These are phyloP conservation scores for Stramenopiles sp. DNA, from an alignment of 352 stramenopile species.

Conservation along the genomic window DNA sequence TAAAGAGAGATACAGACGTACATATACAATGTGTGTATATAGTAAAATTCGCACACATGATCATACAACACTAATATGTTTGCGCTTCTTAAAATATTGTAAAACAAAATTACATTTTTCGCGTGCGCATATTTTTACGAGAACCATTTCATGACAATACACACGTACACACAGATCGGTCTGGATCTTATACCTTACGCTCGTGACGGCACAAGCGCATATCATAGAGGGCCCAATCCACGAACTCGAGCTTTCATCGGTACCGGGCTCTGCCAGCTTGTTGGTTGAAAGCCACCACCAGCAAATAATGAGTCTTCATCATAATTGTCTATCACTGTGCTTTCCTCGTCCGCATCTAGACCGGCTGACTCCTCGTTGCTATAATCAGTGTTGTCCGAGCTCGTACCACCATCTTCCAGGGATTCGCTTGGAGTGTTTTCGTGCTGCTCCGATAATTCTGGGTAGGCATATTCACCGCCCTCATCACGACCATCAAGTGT, in stretches of 20 bases:
- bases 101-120: too few relatives aligned
- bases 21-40: too few relatives aligned
- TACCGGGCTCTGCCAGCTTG: neutral
- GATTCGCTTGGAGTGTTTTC: neutral
- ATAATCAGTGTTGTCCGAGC: neutral
- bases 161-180: too few relatives aligned
- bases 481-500: neutral
- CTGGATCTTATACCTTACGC: too few relatives aligned
- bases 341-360: neutral
- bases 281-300: neutral
- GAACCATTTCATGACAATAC: too few relatives aligned
- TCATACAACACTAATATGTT: too few relatives aligned
- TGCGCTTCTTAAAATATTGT: too few relatives aligned
- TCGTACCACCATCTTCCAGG: neutral
- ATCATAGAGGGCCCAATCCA: neutral
- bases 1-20: too few relatives aligned
- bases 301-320: neutral
- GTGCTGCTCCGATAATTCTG: neutral
- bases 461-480: neutral
- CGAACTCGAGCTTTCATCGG: neutral
- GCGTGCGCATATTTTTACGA: too few relatives aligned
- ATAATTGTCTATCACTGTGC: neutral
- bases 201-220: too few relatives aligned
- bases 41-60: too few relatives aligned
- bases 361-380: neutral